Evolutionary conservation across 371 early-diverging fungal genomes (phyloP).

Genomic region (Syncephalastrum monosporum): DNA sequence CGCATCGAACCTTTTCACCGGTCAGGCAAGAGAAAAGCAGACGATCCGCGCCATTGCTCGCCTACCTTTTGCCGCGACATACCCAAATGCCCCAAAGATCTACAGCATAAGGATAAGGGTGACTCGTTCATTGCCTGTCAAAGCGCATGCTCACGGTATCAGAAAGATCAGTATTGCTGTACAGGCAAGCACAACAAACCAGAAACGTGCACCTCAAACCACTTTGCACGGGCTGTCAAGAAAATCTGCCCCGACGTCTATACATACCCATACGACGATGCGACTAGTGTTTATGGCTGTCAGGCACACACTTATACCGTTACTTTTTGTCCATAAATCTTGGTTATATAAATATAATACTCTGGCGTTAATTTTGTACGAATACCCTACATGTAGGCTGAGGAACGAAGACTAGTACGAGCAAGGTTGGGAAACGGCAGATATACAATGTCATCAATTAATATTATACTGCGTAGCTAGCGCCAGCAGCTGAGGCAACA

Average conservation of each 20-base stretch:
- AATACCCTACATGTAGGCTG: too few species aligned
- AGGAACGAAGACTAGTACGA: too few species aligned
- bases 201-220: conserved; percentile 20
- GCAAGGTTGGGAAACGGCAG: too few species aligned
- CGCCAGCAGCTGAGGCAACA: too few species aligned
- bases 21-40: neutral
- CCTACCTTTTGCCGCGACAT: conserved; percentile 18
- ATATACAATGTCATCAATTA: too few species aligned
- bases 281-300: conserved; percentile 13
- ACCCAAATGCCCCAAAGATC: conserved; percentile 16
- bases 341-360: too few species aligned
- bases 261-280: conserved; percentile 22
- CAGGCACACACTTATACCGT: conserved; percentile 15
- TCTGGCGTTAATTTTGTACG: too few species aligned
- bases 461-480: too few species aligned
- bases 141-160: conserved; percentile 35
- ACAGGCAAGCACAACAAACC: conserved; percentile 23
- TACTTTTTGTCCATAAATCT: conserved; percentile 17
- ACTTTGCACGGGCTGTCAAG: conserved; percentile 22
- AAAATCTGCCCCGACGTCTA: conserved; percentile 36
- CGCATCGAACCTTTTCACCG: conserved; percentile 16
- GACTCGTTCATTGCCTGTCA: conserved; percentile 26
- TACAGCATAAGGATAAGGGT: conserved; percentile 17
- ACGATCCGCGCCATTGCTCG: conserved; percentile 21
- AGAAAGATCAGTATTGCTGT: conserved; percentile 27